Base-by-base conservation (phyloP, 2,329 filamentous ascomycete species). In the Coniochaeta prunicola region DNA sequence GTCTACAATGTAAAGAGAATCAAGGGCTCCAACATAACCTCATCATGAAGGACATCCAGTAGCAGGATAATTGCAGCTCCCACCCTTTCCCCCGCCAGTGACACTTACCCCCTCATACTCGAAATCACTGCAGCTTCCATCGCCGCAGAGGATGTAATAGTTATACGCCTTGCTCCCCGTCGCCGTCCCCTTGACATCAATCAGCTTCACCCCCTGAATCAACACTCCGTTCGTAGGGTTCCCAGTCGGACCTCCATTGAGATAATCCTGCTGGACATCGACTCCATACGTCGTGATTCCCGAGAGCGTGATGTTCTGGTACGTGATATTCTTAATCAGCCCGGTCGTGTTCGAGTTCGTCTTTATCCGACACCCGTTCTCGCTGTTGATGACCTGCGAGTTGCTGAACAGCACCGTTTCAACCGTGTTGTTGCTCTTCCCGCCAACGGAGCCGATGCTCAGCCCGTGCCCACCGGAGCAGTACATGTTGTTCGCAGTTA, bases 131-230 rank as follows among this genome's bases (percentile, higher is more conserved):
- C 80, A 82, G 58, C 74, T 72, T 33, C 77, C 80, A 42, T 67
- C 69, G 15, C 76, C 82, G 63, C 82, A 85, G 17, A 83, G 75
- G 59, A 85, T 79, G 64, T 80, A 80, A 62, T 82, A 68, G 56
- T 79, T 68, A 21, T 69, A 73, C n/a, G 65, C 77, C 8, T 62
- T 33, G 9, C n/a, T 63, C 2, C 68, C 68, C 34, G 67, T 59
- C 53, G 82, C 78, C 4, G 71, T 70, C 30, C 79, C 80, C 2
- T 65, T 73, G 59, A 82, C 71, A 58, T 73, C 68, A 53, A 71
- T 67, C 55, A 82, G 66, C 1, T 71, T 76, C 7, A 83, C 62
- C 8, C 72, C 75, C 9, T 79, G 82, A 67, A 83, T 81, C n/a
- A 79, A 79, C n/a, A 83, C 77, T 36, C 80, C 79, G 28, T 64